These are phyloP conservation scores for Rhodotorula glutinis DNA, from an alignment of 1,284 basidiomycete species.

Conservation along the genomic window DNA sequence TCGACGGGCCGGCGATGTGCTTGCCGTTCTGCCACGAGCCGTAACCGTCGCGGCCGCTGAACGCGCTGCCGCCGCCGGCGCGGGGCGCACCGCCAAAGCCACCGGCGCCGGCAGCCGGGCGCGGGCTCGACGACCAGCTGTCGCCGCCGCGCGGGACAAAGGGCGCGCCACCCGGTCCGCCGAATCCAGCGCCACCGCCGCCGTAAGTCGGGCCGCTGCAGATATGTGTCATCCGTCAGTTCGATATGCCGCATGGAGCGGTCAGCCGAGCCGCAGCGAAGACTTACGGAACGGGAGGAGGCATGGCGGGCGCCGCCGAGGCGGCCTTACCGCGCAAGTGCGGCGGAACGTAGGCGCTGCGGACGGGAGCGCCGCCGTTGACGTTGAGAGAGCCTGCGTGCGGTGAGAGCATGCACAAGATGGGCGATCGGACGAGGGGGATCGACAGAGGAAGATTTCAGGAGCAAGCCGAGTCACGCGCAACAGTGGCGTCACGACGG, in stretches of 20 bases:
- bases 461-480: no score
- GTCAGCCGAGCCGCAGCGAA: no score
- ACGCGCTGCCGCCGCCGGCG: slow-evolving; percentile 20
- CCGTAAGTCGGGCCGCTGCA: slow-evolving; percentile 2
- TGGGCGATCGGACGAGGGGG: background rate
- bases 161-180: slow-evolving; percentile 24
- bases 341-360: slow-evolving; percentile 42
- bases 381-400: slow-evolving; percentile 33
- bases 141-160: slow-evolving; percentile 24
- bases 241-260: background rate
- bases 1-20: slow-evolving; percentile 76
- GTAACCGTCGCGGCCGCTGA: slow-evolving; percentile 48
- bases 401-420: no score
- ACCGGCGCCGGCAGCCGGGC: slow-evolving; percentile 17
- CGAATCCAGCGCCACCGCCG: slow-evolving; percentile 5
- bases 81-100: slow-evolving; percentile 10
- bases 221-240: slow-evolving; percentile 1
- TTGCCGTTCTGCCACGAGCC: slow-evolving; percentile 87
- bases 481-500: no score
- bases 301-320: slow-evolving; percentile 13
- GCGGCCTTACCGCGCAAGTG: slow-evolving; percentile 39
- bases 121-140: slow-evolving; percentile 24
- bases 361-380: slow-evolving; percentile 21
- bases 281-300: slow-evolving; percentile 17
- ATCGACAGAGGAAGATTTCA: no score